Evolutionary conservation across 208 protist species (phyloP).

Genomic region (Herpetomonas tarakana): DNA sequence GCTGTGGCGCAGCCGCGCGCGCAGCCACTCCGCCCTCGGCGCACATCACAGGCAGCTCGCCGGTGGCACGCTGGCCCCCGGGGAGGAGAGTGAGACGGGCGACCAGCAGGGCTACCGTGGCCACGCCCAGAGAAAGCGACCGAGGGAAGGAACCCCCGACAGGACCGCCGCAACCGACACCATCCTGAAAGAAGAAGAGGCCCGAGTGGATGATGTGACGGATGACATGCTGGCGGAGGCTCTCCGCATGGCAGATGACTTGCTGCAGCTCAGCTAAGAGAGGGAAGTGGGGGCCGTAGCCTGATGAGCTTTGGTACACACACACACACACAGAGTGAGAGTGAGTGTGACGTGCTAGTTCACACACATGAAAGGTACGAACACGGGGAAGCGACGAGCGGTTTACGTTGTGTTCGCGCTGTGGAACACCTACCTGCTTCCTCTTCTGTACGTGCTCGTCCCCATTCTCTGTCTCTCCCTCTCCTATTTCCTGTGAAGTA

Average conservation of each 20-base stretch:
- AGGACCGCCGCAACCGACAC: not conserved
- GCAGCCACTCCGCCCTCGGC: conserved; percentile 55
- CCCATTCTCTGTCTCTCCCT: no score
- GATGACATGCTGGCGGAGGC: conserved; percentile 58
- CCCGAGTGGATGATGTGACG: conserved; percentile 15
- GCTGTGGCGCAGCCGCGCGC: conserved; percentile 64
- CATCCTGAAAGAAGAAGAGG: conserved; percentile 14
- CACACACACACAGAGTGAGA: no score
- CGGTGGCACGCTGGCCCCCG: conserved; percentile 3
- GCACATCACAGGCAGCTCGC: conserved; percentile 39
- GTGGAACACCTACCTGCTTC: no score
- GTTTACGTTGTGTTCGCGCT: no score
- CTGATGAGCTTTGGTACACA: no score
- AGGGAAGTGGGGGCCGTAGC: no score
- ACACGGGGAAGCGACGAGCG: no score
- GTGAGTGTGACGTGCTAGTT: no score
- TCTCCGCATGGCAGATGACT: conserved; percentile 67
- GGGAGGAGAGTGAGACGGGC: conserved; percentile 7
- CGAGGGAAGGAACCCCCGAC: not conserved
- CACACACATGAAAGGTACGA: no score
- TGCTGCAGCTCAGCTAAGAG: conserved; percentile 56
- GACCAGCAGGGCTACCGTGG: not conserved
- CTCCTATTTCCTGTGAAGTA: no score
- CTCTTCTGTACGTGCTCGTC: no score
- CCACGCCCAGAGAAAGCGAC: conserved; percentile 4